Evolutionary conservation across 805 yeast genomes (phyloP).

Genomic region (Yamadazyma philogaea): DNA sequence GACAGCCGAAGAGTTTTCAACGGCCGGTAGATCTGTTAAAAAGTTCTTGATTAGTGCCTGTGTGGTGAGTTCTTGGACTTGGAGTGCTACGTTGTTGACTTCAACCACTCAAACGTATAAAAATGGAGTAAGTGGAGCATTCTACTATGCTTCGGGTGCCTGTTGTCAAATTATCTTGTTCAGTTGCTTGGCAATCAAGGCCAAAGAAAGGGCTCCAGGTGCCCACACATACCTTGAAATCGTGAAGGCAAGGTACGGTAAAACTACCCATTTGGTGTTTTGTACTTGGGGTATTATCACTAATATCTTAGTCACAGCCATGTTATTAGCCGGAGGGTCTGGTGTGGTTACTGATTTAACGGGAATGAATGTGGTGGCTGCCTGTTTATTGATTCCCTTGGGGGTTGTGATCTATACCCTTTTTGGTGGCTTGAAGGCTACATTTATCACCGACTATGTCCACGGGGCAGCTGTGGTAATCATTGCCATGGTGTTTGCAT

Average conservation of each 20-base stretch:
- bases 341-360: conserved; percentile 78
- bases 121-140: conserved; percentile 76
- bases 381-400: conserved; percentile 76
- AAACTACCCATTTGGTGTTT: conserved; percentile 63
- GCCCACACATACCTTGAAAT: conserved; percentile 92
- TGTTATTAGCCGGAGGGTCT: conserved; percentile 88
- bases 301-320: conserved; percentile 85
- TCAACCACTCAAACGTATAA: conserved; percentile 70
- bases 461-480: conserved; percentile 60
- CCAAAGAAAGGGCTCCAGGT: conserved; percentile 84
- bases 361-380: conserved; percentile 76
- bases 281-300: conserved; percentile 83
- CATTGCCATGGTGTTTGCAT: conserved; percentile 76
- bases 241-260: conserved; percentile 76
- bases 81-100: conserved; percentile 43
- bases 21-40: conserved; percentile 87
- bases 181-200: conserved; percentile 83
- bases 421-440: conserved; percentile 46
- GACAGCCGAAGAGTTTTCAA: conserved; percentile 90
- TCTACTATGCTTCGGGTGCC: conserved; percentile 89
- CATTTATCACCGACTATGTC: conserved; percentile 44
- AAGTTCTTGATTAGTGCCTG: conserved; percentile 85
- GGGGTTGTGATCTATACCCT: conserved; percentile 55
- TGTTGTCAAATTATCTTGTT: conserved; percentile 83
- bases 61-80: conserved; percentile 91